Conservation (phyloP, 2,329 filamentous ascomycete species). For the Botrytis fragariae region DNA sequence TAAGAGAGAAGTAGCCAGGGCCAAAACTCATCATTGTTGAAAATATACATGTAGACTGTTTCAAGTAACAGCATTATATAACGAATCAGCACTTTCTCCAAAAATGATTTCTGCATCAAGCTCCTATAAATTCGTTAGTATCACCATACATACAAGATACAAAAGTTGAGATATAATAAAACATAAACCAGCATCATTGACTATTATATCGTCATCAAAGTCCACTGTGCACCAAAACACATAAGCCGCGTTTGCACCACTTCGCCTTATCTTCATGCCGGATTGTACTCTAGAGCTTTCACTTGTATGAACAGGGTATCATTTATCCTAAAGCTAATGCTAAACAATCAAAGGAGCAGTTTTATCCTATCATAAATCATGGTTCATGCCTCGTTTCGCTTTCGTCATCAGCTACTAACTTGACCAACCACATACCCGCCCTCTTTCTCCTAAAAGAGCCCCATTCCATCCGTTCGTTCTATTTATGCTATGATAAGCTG, state of each 20-base stretch:
- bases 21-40: neutral
- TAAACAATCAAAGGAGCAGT: conserved; percentile 1
- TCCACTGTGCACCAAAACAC: neutral
- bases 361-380: conserved; percentile 18
- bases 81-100: neutral
- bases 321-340: conserved; percentile 14
- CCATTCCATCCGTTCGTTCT: neutral
- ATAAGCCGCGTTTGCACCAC: neutral
- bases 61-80: neutral
- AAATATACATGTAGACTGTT: neutral
- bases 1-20: neutral
- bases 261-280: neutral
- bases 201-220: neutral
- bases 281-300: neutral
- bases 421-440: neutral
- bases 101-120: neutral
- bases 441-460: neutral
- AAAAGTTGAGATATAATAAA: neutral
- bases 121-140: neutral
- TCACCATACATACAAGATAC: neutral
- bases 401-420: neutral
- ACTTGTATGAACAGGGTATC: conserved; percentile 19
- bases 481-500: conserved; percentile 26
- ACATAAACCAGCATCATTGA: neutral
- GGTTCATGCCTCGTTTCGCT: conserved; percentile 11